phyloP scores from a whole-genome alignment of 495 filamentous ascomycete species.

The Lasiosphaeria miniovina region DNA sequence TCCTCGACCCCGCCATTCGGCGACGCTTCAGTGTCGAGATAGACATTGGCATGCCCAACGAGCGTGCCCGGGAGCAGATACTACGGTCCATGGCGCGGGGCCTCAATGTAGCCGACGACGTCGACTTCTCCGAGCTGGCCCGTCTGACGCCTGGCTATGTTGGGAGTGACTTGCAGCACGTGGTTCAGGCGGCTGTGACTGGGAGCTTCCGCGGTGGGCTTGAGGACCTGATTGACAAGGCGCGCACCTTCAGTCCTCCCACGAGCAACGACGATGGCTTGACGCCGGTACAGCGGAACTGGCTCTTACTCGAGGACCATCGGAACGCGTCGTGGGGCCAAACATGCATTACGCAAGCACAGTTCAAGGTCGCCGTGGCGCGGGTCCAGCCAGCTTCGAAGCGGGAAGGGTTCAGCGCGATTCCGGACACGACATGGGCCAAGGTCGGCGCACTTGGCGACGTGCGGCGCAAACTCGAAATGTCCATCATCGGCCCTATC shows the following conservation, averaged over 20 bases:
- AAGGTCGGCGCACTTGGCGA: slow-evolving; percentile 83
- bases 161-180: slow-evolving; percentile 83
- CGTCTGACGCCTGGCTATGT: slow-evolving; percentile 93
- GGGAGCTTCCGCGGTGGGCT: slow-evolving; percentile 26
- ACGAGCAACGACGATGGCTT: slow-evolving; percentile 46
- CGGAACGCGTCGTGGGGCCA: slow-evolving; percentile 24
- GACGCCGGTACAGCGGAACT: slow-evolving; percentile 44
- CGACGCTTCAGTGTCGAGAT: slow-evolving; percentile 91
- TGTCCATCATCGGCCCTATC: slow-evolving; percentile 92
- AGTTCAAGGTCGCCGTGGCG: slow-evolving; percentile 75
- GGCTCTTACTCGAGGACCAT: slow-evolving; percentile 35
- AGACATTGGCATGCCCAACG: slow-evolving; percentile 90
- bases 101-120: slow-evolving; percentile 62
- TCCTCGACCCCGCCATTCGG: slow-evolving; percentile 80
- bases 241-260: slow-evolving; percentile 28
- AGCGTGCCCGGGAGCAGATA: slow-evolving; percentile 78
- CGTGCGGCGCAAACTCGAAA: slow-evolving; percentile 77
- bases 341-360: slow-evolving; percentile 40
- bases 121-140: slow-evolving; percentile 77
- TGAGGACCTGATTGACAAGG: slow-evolving; percentile 21
- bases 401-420: slow-evolving; percentile 93
- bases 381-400: slow-evolving; percentile 91
- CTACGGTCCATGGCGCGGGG: slow-evolving; percentile 73
- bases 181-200: slow-evolving; percentile 52
- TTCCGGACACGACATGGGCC: slow-evolving; percentile 94